Evolutionary conservation across 495 filamentous ascomycete genomes (phyloP).

Genomic region (Podospora conica): DNA sequence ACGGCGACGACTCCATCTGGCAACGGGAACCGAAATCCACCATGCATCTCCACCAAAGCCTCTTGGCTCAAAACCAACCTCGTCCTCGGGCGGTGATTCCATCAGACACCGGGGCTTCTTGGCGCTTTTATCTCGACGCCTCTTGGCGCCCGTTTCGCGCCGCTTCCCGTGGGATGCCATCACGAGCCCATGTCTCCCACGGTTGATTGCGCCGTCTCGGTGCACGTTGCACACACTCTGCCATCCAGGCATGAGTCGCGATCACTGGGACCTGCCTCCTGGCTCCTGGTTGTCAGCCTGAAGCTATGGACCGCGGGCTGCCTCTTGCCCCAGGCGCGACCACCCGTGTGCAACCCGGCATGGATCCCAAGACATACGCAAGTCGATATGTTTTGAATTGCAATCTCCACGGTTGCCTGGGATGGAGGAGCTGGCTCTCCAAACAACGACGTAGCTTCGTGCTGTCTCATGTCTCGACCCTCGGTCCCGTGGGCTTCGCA

Average conservation of each 20-base stretch:
- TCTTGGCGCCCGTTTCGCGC: constrained; percentile 1
- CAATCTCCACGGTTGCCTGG: constrained; percentile 5
- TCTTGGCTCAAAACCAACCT: not conserved
- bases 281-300: not conserved
- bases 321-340: not conserved
- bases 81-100: not conserved
- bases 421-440: not conserved
- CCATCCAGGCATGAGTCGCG: not conserved
- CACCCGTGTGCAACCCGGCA: not conserved
- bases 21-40: not conserved
- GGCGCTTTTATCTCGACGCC: not conserved
- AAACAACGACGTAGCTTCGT: not conserved
- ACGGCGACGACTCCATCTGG: not conserved
- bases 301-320: not conserved
- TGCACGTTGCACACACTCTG: not conserved
- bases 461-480: not conserved
- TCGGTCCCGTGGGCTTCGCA: not conserved
- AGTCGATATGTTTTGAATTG: constrained; percentile 9
- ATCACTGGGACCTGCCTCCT: not conserved
- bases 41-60: not conserved
- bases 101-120: not conserved
- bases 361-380: not conserved
- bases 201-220: constrained; percentile 5
- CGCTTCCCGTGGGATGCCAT: not conserved
- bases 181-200: not conserved